A percentile compares a stretch with the other conserved stretches of the same genome.
These are phyloP conservation scores for Gillenia trifoliata DNA, from an alignment of 306 rosid species.

Conservation along the genomic window DNA sequence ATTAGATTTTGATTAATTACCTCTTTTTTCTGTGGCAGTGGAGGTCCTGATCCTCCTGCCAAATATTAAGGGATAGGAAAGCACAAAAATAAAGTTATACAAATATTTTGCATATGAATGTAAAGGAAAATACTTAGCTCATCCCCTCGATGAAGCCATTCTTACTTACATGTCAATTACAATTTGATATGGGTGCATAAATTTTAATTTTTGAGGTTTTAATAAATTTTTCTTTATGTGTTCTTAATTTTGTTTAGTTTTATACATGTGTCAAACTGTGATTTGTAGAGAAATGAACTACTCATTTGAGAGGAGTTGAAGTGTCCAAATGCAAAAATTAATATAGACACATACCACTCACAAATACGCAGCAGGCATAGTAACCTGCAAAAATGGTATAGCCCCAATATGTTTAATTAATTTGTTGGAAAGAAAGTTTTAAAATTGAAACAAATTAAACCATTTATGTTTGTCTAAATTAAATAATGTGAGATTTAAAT, in stretches of 20 bases:
- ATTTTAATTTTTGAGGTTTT: no score
- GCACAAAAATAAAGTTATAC: neutral
- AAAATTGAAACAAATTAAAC: neutral
- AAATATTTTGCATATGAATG: neutral
- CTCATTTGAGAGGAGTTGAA: no score
- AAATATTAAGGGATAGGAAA: neutral
- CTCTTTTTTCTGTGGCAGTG: neutral
- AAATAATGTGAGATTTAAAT: neutral
- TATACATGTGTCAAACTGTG: no score
- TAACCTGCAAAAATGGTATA: neutral
- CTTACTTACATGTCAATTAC: no score
- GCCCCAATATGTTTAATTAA: neutral
- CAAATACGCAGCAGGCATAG: neutral
- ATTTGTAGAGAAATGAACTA: no score
- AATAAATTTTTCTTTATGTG: no score
- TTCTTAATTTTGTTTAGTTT: no score
- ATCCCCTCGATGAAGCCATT: no score
- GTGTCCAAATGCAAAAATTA: neutral
- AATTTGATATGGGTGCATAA: no score
- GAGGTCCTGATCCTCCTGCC: neutral
- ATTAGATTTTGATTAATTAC: neutral
- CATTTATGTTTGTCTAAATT: neutral
- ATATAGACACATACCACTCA: neutral
- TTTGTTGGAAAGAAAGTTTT: neutral
- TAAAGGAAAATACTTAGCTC: no score